phyloP scores from a whole-genome alignment of 345 rosid genomes.

The Lenwebbia sp. region DNA sequence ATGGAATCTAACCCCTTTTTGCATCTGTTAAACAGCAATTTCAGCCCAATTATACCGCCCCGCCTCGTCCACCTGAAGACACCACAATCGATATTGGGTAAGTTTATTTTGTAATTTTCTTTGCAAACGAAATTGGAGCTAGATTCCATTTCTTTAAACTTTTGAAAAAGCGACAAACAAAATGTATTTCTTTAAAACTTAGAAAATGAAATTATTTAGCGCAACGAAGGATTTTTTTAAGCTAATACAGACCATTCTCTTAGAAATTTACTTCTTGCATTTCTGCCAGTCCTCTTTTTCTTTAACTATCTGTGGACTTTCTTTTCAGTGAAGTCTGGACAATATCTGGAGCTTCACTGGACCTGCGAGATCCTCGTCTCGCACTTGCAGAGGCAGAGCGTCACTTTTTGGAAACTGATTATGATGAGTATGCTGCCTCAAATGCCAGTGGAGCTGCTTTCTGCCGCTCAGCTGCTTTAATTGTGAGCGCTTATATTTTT shows the following conservation, averaged over 20 bases:
- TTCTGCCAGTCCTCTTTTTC: background rate
- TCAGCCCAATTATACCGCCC: constrained; percentile 78
- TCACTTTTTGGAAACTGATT: constrained; percentile 73
- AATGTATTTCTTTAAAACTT: background rate
- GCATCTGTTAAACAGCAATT: constrained; percentile 41
- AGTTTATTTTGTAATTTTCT: constrained; percentile 5
- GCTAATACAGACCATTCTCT: background rate
- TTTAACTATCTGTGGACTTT: background rate
- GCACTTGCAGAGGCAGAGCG: constrained; percentile 93
- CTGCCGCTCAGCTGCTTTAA: constrained; percentile 81
- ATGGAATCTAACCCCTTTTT: background rate
- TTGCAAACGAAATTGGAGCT: background rate
- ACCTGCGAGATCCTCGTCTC: constrained; percentile 76
- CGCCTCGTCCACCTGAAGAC: constrained; percentile 62
- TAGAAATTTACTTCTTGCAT: background rate
- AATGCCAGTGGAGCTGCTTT: constrained; percentile 83
- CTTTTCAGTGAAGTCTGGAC: constrained; percentile 82
- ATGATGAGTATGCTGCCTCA: constrained; percentile 74
- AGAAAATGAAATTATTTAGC: background rate
- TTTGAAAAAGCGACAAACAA: background rate
- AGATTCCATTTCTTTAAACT: background rate
- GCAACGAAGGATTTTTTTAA: background rate
- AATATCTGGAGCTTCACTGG: constrained; percentile 69
- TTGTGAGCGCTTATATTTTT: constrained; percentile 34
- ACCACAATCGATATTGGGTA: constrained; percentile 83